phyloP scores from a whole-genome alignment of 1,284 basidiomycete genomes.

The Austropuccinia psidii region DNA sequence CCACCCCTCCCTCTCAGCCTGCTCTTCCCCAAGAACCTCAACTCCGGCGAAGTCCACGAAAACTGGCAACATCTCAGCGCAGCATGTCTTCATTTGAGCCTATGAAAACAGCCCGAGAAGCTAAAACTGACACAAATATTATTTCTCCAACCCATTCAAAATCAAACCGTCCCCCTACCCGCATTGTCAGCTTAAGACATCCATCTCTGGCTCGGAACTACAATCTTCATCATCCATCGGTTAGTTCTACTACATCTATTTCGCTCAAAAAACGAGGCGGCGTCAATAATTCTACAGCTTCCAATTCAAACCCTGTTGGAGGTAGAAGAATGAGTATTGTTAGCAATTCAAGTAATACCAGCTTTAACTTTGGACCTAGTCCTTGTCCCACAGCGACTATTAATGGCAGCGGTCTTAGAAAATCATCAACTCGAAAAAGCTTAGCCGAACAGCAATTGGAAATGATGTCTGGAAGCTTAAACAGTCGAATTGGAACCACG shows the following conservation, averaged over 20 bases:
- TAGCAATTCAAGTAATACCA: conserved; percentile 32
- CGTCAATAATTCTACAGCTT: background rate
- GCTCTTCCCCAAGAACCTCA: conserved; percentile 4
- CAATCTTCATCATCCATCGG: conserved; percentile 35
- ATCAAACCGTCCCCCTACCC: background rate
- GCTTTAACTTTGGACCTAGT: conserved; percentile 27
- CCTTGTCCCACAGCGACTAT: background rate
- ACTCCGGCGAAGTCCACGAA: conserved; percentile 28
- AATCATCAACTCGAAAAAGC: conserved; percentile 24
- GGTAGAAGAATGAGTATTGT: conserved; percentile 14
- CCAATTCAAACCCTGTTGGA: background rate
- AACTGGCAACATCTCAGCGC: background rate
- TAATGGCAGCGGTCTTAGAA: background rate
- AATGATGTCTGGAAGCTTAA: conserved; percentile 26
- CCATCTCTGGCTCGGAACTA: conserved; percentile 17
- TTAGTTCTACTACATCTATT: conserved; percentile 8
- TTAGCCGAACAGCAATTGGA: conserved; percentile 28
- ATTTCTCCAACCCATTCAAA: background rate
- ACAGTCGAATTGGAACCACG: conserved; percentile 10
- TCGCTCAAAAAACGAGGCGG: conserved; percentile 14
- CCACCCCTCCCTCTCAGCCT: conserved; percentile 15
- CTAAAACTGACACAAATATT: conserved; percentile 1
- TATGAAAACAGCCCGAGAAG: background rate
- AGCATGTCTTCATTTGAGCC: conserved; percentile 8
- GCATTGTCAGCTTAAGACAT: conserved; percentile 24